Evolutionary conservation across 108 stramenopile genomes (phyloP).

Genomic region (Skeletonema grethae): DNA sequence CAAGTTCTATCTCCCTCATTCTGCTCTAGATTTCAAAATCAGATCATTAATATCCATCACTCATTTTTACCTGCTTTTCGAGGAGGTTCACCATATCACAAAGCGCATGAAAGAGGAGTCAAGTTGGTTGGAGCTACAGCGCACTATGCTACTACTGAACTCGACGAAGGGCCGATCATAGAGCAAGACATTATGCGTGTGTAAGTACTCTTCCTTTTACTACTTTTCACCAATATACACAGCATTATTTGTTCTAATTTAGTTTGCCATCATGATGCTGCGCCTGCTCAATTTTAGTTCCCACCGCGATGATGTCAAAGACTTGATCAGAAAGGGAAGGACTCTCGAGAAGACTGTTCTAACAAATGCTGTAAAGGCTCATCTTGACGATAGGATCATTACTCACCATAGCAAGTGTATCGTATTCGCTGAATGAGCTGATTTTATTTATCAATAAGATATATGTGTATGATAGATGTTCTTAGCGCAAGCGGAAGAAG

Average conservation of each 20-base stretch:
- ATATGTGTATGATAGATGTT: no score
- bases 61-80: slow-evolving; percentile 86
- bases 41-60: slow-evolving; percentile 89
- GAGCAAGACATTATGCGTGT: slow-evolving; percentile 69
- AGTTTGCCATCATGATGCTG: no score
- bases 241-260: slow-evolving; percentile 3
- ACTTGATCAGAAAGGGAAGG: slow-evolving; percentile 79
- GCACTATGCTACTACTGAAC: slow-evolving; percentile 73
- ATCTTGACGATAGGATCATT: slow-evolving; percentile 82
- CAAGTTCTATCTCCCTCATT: slow-evolving; percentile 75
- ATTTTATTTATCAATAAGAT: not conserved
- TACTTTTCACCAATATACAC: not conserved
- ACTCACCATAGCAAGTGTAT: slow-evolving; percentile 83
- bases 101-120: slow-evolving; percentile 83
- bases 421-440: slow-evolving; percentile 62
- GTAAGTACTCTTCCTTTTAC: slow-evolving; percentile 5
- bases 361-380: slow-evolving; percentile 75
- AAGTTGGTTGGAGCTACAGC: slow-evolving; percentile 89
- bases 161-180: slow-evolving; percentile 88
- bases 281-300: slow-evolving; percentile 34
- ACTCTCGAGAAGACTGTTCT: slow-evolving; percentile 77
- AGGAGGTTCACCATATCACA: slow-evolving; percentile 74
- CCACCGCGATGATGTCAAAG: slow-evolving; percentile 78
- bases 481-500: no score
- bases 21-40: slow-evolving; percentile 60